phyloP scores from a whole-genome alignment of 495 filamentous ascomycete genomes.

The Chlorociboria aeruginascens region DNA sequence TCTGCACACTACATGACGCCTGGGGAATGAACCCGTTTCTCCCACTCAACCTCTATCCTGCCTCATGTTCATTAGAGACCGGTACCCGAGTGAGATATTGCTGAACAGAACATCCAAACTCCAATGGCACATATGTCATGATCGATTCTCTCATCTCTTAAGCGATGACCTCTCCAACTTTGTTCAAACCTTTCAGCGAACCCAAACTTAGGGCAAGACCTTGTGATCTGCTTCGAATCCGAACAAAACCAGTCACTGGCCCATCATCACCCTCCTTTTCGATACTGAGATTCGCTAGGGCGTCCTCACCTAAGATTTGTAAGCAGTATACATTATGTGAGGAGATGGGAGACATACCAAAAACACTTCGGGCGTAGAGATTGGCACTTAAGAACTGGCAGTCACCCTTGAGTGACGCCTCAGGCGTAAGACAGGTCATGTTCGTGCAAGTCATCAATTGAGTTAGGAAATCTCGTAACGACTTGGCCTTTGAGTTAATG shows the following conservation, averaged over 20 bases:
- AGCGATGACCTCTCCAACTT: constrained; percentile 39
- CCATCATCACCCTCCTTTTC: constrained; percentile 95
- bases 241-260: constrained; percentile 95
- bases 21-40: background rate
- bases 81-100: too few species aligned
- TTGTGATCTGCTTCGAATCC: constrained; percentile 95
- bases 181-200: constrained; percentile 89
- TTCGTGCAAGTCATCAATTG: constrained; percentile 96
- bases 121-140: background rate
- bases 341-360: constrained; percentile 58
- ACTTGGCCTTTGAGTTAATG: constrained; percentile 95
- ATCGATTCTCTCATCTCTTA: background rate
- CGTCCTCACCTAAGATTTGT: constrained; percentile 76
- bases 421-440: constrained; percentile 96
- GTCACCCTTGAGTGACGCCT: constrained; percentile 91
- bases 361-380: constrained; percentile 92
- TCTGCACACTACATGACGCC: background rate
- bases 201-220: constrained; percentile 90
- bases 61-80: background rate
- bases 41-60: too few species aligned
- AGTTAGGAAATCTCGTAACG: constrained; percentile 80
- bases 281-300: constrained; percentile 92
- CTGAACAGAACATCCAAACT: background rate
- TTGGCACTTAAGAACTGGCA: constrained; percentile 98
- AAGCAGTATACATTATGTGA: constrained; percentile 10